Evolutionary conservation across 2,329 filamentous ascomycete species (phyloP).

Genomic region (Xylariaceae sp.): DNA sequence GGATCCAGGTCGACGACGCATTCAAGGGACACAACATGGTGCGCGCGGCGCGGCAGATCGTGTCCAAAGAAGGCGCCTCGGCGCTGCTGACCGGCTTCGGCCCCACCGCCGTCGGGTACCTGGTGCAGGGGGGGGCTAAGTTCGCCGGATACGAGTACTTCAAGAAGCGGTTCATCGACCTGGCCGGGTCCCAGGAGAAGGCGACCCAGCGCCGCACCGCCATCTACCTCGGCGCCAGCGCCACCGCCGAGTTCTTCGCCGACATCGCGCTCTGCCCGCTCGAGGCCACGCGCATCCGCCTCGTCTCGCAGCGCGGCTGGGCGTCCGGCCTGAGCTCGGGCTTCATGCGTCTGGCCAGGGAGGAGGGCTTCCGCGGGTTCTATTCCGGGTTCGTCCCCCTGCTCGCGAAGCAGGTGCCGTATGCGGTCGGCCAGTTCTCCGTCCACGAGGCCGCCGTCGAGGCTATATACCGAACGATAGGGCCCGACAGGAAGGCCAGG

Average conservation of each 20-base stretch:
- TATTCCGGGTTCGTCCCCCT: constrained; percentile 90
- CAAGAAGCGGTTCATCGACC: constrained; percentile 82
- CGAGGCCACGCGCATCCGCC: constrained; percentile 77
- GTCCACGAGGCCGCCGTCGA: constrained; percentile 90
- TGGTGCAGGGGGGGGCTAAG: constrained; percentile 88
- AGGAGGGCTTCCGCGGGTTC: constrained; percentile 79
- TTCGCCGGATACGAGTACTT: constrained; percentile 94
- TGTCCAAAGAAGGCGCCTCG: constrained; percentile 76
- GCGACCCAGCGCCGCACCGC: constrained; percentile 51
- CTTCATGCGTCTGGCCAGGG: constrained; percentile 73
- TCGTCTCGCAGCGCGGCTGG: constrained; percentile 81
- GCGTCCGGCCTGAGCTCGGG: constrained; percentile 71
- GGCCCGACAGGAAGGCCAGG: constrained; percentile 66
- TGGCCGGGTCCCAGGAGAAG: constrained; percentile 57
- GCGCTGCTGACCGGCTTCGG: constrained; percentile 83
- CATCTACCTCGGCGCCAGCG: constrained; percentile 74
- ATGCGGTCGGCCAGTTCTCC: constrained; percentile 93
- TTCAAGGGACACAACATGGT: constrained; percentile 86
- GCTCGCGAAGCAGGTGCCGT: constrained; percentile 87
- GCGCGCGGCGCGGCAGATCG: constrained; percentile 76
- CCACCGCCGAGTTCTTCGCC: constrained; percentile 70
- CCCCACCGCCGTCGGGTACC: constrained; percentile 84
- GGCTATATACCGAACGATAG: constrained; percentile 69
- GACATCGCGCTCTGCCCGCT: constrained; percentile 88
- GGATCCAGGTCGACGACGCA: constrained; percentile 84